A percentile compares a stretch with the other conserved stretches of the same genome.
Conservation (phyloP, 164 flowering plant genomes). For the Berberis vulgaris region DNA sequence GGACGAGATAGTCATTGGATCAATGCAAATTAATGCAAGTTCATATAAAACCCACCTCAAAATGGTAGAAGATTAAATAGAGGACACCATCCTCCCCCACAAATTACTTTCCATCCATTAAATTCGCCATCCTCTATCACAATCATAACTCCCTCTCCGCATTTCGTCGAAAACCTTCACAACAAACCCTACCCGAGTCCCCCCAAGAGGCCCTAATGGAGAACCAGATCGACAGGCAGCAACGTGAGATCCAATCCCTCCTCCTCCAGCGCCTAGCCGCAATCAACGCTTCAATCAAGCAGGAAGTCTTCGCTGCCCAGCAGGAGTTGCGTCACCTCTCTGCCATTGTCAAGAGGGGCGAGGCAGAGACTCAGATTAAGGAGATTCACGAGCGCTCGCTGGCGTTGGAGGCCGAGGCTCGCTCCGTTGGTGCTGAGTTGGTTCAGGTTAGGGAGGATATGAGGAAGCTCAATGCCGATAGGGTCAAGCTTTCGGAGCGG, state of each 20-base stretch:
- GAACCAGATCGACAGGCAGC: constrained; percentile 36
- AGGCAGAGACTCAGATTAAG: constrained; percentile 53
- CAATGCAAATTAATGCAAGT: too few species aligned
- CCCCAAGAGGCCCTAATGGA: constrained; percentile 1
- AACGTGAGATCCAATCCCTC: constrained; percentile 53
- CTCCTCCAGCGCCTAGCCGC: constrained; percentile 59
- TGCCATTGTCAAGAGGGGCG: constrained; percentile 32
- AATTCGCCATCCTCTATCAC: too few species aligned
- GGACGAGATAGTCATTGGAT: too few species aligned
- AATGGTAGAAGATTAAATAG: too few species aligned
- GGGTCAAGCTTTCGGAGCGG: constrained; percentile 31
- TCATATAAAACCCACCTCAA: too few species aligned
- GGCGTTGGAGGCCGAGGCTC: constrained; percentile 52
- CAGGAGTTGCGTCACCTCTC: constrained; percentile 52
- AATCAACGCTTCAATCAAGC: constrained; percentile 61
- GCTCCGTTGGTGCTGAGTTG: constrained; percentile 41
- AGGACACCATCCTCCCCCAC: too few species aligned
- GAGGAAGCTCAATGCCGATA: constrained; percentile 26
- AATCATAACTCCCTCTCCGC: too few species aligned
- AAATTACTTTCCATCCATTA: too few species aligned
- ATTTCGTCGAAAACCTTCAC: too few species aligned
- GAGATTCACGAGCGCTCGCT: constrained; percentile 54
- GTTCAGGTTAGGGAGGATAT: constrained; percentile 41
- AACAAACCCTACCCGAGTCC: not conserved
- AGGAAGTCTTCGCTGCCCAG: constrained; percentile 49